Evolutionary conservation across 768 basidiomycete genomes (phyloP).

Genomic region (Naganishia vishniacii): DNA sequence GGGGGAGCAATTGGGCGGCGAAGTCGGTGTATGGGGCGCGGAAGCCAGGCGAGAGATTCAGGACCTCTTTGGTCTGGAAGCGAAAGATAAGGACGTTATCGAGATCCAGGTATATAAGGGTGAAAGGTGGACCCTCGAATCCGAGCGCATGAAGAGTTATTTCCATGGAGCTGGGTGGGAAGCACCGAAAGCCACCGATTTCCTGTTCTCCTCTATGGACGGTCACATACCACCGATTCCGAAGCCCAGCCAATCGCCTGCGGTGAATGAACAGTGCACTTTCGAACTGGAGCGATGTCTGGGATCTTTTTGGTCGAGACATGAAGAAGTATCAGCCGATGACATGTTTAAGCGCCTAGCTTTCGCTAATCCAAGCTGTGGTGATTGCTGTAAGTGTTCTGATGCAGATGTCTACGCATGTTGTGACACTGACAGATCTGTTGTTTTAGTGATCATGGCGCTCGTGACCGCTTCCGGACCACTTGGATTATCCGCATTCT

Average conservation of each 20-base stretch:
- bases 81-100: constrained; percentile 34
- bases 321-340: constrained; percentile 30
- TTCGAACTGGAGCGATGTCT: constrained; percentile 45
- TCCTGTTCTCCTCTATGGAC: constrained; percentile 45
- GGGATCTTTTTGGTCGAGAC: constrained; percentile 40
- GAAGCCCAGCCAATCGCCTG: constrained; percentile 16
- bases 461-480: constrained; percentile 43
- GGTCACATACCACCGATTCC: constrained; percentile 43
- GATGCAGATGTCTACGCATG: background rate
- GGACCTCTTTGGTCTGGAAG: constrained; percentile 35
- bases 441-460: constrained; percentile 41
- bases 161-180: constrained; percentile 38
- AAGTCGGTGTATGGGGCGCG: constrained; percentile 31
- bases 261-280: constrained; percentile 30
- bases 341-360: constrained; percentile 47
- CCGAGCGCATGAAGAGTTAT: constrained; percentile 33
- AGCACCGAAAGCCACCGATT: constrained; percentile 38
- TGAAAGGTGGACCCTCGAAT: constrained; percentile 40
- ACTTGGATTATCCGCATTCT: constrained; percentile 43
- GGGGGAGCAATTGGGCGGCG: constrained; percentile 11
- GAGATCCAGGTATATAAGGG: constrained; percentile 37
- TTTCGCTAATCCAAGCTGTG: constrained; percentile 45
- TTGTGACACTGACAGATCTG: too few species aligned
- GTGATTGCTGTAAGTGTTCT: constrained; percentile 44
- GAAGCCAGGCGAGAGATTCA: constrained; percentile 34